Conservation (phyloP, 75 land plant genomes). For the Adiantum capillusveneris region DNA sequence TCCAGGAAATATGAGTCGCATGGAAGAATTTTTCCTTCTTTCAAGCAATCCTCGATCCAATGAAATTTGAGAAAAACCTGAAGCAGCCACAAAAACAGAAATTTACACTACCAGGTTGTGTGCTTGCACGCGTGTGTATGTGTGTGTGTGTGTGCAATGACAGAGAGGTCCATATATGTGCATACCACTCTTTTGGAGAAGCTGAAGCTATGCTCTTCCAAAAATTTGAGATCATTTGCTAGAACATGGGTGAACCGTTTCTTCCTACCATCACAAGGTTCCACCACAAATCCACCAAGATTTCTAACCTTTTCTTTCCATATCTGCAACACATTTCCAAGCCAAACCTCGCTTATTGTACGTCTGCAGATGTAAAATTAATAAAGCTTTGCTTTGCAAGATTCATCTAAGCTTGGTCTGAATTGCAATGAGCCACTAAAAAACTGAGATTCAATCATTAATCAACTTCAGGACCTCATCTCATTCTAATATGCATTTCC, state of each 20-base stretch:
- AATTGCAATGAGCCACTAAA: background rate
- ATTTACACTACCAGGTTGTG: too few species aligned
- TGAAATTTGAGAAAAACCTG: slow-evolving; percentile 3
- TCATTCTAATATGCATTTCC: too few species aligned
- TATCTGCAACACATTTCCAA: background rate
- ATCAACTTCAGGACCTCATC: too few species aligned
- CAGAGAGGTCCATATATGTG: too few species aligned
- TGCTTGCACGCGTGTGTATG: background rate
- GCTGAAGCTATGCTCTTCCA: background rate
- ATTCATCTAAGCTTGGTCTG: background rate
- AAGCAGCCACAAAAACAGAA: background rate
- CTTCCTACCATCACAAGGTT: background rate
- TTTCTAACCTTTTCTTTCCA: slow-evolving; percentile 1
- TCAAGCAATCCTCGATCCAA: slow-evolving; percentile 14
- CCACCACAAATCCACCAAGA: slow-evolving; percentile 8
- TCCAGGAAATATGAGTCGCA: background rate
- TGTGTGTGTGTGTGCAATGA: too few species aligned
- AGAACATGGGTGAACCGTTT: background rate
- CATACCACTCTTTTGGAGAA: too few species aligned
- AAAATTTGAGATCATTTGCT: background rate
- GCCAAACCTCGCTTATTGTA: too few species aligned
- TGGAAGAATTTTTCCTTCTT: slow-evolving; percentile 14
- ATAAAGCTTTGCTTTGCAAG: too few species aligned
- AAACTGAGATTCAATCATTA: too few species aligned
- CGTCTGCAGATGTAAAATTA: too few species aligned